phyloP scores from a whole-genome alignment of 1,284 basidiomycete species.

The Fomitopsis palustris region DNA sequence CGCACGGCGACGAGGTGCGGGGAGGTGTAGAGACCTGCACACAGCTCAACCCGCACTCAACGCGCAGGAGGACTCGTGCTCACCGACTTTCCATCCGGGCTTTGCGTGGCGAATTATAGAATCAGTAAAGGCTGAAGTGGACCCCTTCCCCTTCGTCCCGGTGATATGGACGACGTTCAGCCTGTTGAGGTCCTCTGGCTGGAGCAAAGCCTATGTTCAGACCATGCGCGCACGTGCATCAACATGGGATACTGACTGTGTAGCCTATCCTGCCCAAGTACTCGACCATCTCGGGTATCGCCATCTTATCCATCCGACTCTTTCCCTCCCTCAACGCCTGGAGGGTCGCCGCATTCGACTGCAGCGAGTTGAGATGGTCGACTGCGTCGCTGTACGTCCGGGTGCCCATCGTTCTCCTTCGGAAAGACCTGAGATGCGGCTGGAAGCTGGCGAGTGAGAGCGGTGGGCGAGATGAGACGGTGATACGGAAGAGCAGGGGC shows the following conservation, averaged over 20 bases:
- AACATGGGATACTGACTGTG: slow-evolving; percentile 46
- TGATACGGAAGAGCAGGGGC: background rate
- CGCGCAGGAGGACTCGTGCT: slow-evolving; percentile 1
- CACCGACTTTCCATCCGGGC: slow-evolving; percentile 74
- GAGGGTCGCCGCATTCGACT: slow-evolving; percentile 91
- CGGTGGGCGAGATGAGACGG: background rate
- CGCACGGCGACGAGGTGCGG: slow-evolving; percentile 96
- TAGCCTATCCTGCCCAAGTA: slow-evolving; percentile 90
- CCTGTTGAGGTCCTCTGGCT: slow-evolving; percentile 82
- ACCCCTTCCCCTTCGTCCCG: slow-evolving; percentile 99
- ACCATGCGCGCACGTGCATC: slow-evolving; percentile 7
- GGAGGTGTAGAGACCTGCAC: slow-evolving; percentile 89
- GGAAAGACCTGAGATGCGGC: slow-evolving; percentile 1
- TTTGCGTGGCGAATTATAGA: slow-evolving; percentile 63
- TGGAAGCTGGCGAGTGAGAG: background rate
- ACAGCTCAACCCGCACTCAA: background rate
- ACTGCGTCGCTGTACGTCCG: slow-evolving; percentile 80
- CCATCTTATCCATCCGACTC: slow-evolving; percentile 63
- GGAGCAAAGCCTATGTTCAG: slow-evolving; percentile 12
- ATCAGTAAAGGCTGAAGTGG: slow-evolving; percentile 90
- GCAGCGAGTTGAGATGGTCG: slow-evolving; percentile 85
- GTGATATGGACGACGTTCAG: slow-evolving; percentile 97
- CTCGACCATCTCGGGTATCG: slow-evolving; percentile 88
- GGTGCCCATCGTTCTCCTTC: slow-evolving; percentile 30
- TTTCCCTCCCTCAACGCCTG: slow-evolving; percentile 83